A percentile compares a stretch with the other conserved stretches of the same genome.
phyloP scores from a whole-genome alignment of 495 filamentous ascomycete species.

The Evansstolkia leycettana region DNA sequence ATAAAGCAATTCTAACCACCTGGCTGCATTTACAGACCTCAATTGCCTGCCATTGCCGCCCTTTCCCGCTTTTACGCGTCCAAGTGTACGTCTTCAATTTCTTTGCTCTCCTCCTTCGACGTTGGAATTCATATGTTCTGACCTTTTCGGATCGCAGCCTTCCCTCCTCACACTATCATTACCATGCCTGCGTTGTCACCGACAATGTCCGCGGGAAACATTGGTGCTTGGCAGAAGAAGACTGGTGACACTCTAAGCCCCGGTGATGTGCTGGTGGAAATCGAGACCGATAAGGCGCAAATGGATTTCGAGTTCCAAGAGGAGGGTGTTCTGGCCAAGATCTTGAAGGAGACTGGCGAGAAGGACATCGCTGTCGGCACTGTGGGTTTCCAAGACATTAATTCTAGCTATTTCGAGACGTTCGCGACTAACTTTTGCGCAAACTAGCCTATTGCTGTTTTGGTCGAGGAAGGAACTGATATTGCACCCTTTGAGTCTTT shows the following conservation, averaged over 20 bases:
- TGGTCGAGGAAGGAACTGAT: slow-evolving; percentile 85
- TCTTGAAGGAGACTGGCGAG: slow-evolving; percentile 83
- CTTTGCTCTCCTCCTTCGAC: background rate
- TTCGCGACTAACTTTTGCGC: slow-evolving; percentile 3
- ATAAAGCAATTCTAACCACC: slow-evolving; percentile 4
- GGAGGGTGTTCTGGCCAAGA: slow-evolving; percentile 90
- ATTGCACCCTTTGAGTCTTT: slow-evolving; percentile 80
- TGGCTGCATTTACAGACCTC: slow-evolving; percentile 16
- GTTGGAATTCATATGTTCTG: slow-evolving; percentile 6
- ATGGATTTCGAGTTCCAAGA: slow-evolving; percentile 99
- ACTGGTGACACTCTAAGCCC: slow-evolving; percentile 75
- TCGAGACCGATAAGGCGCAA: slow-evolving; percentile 99
- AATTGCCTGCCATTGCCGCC: slow-evolving; percentile 44
- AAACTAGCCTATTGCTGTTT: slow-evolving; percentile 80
- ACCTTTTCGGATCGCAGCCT: slow-evolving; percentile 36
- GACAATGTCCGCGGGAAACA: slow-evolving; percentile 94
- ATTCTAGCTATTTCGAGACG: too few species aligned
- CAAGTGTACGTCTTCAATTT: slow-evolving; percentile 45
- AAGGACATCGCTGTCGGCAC: slow-evolving; percentile 94
- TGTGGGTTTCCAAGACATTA: slow-evolving; percentile 62
- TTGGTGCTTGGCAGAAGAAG: slow-evolving; percentile 97
- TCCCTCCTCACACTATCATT: slow-evolving; percentile 86
- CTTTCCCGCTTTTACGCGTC: slow-evolving; percentile 65
- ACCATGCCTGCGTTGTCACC: slow-evolving; percentile 98
- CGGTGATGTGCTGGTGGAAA: slow-evolving; percentile 97